Base-by-base conservation (phyloP, 2,329 filamentous ascomycete species). In the Botrytis tulipae region DNA sequence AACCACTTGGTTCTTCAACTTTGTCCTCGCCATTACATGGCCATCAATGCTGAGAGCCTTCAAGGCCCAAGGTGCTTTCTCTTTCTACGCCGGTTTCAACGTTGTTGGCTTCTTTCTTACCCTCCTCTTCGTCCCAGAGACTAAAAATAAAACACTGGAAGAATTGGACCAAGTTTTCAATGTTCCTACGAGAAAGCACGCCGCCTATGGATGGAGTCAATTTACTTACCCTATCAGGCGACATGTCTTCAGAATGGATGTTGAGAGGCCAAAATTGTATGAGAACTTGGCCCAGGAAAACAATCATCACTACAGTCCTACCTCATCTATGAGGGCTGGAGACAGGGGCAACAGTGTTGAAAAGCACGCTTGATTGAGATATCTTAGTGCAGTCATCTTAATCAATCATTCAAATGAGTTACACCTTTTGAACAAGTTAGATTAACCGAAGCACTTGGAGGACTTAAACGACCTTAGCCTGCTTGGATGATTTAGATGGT, bases 1-100 rank as follows among this genome's bases (percentile, higher is more conserved):
- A 2, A 89, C 88, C 1, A 88, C 87, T 74, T 84, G 91, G 74
- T 85, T 85, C 76, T 88, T 85, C 84, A 87, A 87, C 0, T 85
- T 87, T 1, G 85, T 91, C 0, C 82, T 92, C 32, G 86, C 86
- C 35, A 87, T 92, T 70, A 90, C 76, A 2, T 78, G 76, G 74
- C 77, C 77, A 18, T 74, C 71, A 1, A 69, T 77, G 16, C 71
- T 78, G 5, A 68, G 72, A 48, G 73, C 76, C 3, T 77, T 78
- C 60, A 75, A 75, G 40, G 48, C 71, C n/a, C 63, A 73, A 22
- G 87, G 87, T 2, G 84, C 87, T 0, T 88, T 89, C 75, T 83
- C 84, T 1, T 82, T 87, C 62, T 89, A 89, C 76, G 84, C 87
- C 0, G 84, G 83, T 0, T 84, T 89, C 77, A 90, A 90, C 76